Conservation (phyloP, 1,284 basidiomycete genomes). For the Austroboletus olivaceoglutinosus region DNA sequence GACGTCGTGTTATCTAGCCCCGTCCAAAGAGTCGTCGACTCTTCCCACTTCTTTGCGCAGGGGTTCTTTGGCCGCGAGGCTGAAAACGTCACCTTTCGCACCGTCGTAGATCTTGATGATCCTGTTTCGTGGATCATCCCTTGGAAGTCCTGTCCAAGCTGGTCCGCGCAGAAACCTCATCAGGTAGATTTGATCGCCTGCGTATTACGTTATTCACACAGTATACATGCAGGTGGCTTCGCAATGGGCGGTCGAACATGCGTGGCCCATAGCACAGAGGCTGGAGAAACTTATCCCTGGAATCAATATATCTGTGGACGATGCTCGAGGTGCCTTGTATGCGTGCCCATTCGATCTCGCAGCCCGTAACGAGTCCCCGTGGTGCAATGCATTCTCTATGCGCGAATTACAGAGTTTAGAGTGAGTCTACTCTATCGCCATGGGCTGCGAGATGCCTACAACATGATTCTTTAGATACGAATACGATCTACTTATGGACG, state of each 20-base stretch:
- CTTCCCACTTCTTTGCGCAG: slow-evolving; percentile 44
- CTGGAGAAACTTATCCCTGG: slow-evolving; percentile 38
- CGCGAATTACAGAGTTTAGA: slow-evolving; percentile 42
- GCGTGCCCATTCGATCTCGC: slow-evolving; percentile 48
- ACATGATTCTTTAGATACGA: slow-evolving; percentile 33
- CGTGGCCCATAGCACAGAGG: slow-evolving; percentile 38
- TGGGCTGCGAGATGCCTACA: background rate
- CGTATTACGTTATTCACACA: background rate
- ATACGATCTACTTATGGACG: slow-evolving; percentile 47
- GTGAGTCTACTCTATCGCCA: slow-evolving; percentile 20
- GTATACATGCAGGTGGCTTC: slow-evolving; percentile 26
- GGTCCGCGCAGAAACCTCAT: background rate
- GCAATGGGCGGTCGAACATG: slow-evolving; percentile 41
- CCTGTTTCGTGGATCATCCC: slow-evolving; percentile 46
- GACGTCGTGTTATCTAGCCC: slow-evolving; percentile 40
- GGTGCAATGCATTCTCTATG: slow-evolving; percentile 42
- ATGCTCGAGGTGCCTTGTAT: slow-evolving; percentile 45
- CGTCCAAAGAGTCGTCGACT: slow-evolving; percentile 46
- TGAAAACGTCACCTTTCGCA: slow-evolving; percentile 31
- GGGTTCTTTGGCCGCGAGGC: slow-evolving; percentile 41
- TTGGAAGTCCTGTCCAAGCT: slow-evolving; percentile 38
- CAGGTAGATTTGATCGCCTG: slow-evolving; percentile 5
- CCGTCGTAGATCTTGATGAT: slow-evolving; percentile 38
- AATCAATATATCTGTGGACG: slow-evolving; percentile 32
- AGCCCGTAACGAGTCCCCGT: slow-evolving; percentile 37